These are phyloP conservation scores for Lanmaoa pseudosensibilis DNA, from an alignment of 768 basidiomycete species.

Conservation along the genomic window DNA sequence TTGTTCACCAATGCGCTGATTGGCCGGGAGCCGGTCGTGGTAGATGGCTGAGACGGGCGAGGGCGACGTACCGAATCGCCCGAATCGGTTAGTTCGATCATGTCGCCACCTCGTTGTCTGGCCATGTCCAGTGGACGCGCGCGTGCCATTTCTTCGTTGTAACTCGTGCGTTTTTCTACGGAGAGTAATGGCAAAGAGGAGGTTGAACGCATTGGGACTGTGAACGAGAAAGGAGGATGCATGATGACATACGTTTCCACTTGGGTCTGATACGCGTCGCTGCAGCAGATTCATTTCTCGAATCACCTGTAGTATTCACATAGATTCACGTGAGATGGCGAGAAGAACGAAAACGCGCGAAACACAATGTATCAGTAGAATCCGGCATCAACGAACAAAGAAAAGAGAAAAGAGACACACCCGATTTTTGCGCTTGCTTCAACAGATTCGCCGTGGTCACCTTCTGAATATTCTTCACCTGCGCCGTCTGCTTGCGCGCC, in stretches of 20 bases:
- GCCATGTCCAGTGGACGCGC: conserved; percentile 15
- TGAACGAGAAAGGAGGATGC: neutral
- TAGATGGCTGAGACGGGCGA: conserved; percentile 5
- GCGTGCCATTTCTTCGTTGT: conserved; percentile 1
- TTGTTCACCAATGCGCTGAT: neutral
- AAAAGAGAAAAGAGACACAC: conserved; percentile 14
- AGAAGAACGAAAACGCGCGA: neutral
- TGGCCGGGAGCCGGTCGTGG: neutral
- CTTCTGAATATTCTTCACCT: conserved; percentile 2
- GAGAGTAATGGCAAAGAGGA: too few species aligned
- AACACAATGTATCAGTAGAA: neutral
- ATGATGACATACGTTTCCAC: conserved; percentile 13
- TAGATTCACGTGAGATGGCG: neutral
- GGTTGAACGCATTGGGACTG: neutral
- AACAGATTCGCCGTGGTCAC: conserved; percentile 18
- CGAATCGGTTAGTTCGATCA: conserved; percentile 29
- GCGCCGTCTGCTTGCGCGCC: conserved; percentile 17
- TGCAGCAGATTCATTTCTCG: conserved; percentile 9
- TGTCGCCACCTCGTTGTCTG: conserved; percentile 1
- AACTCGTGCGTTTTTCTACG: conserved; percentile 17
- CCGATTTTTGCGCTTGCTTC: conserved; percentile 14
- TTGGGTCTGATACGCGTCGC: conserved; percentile 19
- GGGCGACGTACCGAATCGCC: conserved; percentile 7
- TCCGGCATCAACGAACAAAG: neutral
- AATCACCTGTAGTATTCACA: neutral